These are phyloP conservation scores for Petunia hybrid DNA, from an alignment of 305 asterid species.

Conservation along the genomic window DNA sequence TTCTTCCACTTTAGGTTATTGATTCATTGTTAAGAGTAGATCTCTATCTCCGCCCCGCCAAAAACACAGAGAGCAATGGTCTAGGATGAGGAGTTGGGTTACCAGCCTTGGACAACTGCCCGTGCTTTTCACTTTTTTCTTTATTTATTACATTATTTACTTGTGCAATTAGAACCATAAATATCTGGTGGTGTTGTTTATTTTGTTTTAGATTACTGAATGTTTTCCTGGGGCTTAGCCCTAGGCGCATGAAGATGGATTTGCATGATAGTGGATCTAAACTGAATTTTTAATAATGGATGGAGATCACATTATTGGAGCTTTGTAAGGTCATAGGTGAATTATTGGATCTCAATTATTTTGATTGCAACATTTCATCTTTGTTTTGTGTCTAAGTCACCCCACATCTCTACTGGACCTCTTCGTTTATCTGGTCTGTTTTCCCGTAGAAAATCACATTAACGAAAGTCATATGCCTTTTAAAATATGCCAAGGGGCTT, in stretches of 20 bases:
- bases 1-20: not conserved
- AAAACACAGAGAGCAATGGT: no score
- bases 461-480: not conserved
- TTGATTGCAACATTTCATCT: conserved; percentile 21
- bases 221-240: not conserved
- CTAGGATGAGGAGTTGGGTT: no score
- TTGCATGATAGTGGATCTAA: not conserved
- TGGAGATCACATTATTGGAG: conserved; percentile 25
- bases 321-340: not conserved
- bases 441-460: not conserved
- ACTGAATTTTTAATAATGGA: not conserved
- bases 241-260: not conserved
- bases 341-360: conserved; percentile 26
- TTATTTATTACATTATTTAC: not conserved
- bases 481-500: not conserved
- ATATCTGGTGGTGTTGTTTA: not conserved
- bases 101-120: no score
- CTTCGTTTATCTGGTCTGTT: not conserved
- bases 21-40: not conserved
- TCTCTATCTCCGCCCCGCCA: no score
- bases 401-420: not conserved
- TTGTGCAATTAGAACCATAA: not conserved
- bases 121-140: no score
- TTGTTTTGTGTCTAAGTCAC: not conserved
- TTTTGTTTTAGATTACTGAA: not conserved